Base-by-base conservation (phyloP, 1,284 basidiomycete species). In the Golubevia pallescens region DNA sequence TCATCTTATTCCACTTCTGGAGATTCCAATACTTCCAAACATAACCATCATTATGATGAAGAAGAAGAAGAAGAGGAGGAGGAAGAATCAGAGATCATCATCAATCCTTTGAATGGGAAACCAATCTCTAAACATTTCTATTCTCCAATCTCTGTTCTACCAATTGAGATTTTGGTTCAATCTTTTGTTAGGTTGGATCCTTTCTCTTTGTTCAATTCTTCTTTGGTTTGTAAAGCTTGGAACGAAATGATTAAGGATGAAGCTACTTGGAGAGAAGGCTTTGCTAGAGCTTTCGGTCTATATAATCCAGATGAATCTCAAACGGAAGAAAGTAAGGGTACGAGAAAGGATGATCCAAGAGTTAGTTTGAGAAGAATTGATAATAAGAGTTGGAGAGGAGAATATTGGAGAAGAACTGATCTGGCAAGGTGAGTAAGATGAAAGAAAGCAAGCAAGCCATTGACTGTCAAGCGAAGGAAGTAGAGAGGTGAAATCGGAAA, bases 391-490 rank as follows among this genome's bases (percentile, higher is more conserved):
- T 84, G 81, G 81, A 73, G 73, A 0, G 65, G 68, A 10, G 81
- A 84, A 65, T 84, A 79, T 53, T 66, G 67, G 21, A 65, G 70
- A 34, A 74, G 81, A 54, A 65, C 66, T 52, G 75, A 76, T 23
- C 67, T 79, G 1, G 64, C 78, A 3, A 70, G 72, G 66, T 66
- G 34, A 57, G 58, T 54, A 1, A 21, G 3, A 21, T 51, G 28
- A 38, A 23, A 10, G 59, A 38, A 52, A 55, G 4, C 53, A 21
- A 42, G 19, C 4, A 19, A 59, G 8, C 24, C 52, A 16, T 58
- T 16, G 57, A 14, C 1, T 38, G 16, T 52, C 51, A 14, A 52
- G n/a, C 51, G 14, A 21, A 20, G 24, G 58, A 48, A 52, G 58
- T 51, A 48, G 28, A 1, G 34, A 38, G 7, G 7, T 16, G 56